phyloP scores from a whole-genome alignment of 2,329 filamentous ascomycete species.

The Hypoxylon sp. region DNA sequence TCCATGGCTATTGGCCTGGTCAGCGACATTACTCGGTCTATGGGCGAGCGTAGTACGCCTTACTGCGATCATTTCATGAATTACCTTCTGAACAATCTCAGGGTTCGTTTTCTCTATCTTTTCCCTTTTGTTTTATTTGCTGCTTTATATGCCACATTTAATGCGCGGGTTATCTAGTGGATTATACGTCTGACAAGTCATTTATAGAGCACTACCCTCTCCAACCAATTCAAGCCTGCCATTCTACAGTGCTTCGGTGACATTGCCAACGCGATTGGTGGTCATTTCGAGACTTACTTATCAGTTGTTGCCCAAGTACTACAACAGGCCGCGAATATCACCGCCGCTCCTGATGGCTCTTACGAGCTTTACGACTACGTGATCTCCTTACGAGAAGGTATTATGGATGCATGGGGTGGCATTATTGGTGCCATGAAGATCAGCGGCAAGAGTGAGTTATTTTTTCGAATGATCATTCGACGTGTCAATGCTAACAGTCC shows the following conservation, averaged over 20 bases:
- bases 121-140: conserved; percentile 7
- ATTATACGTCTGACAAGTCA: conserved; percentile 54
- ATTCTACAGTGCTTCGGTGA: conserved; percentile 99
- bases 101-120: conserved; percentile 67
- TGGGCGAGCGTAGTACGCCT: conserved; percentile 91
- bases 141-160: conserved; percentile 1
- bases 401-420: conserved; percentile 99
- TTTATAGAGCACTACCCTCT: conserved; percentile 80
- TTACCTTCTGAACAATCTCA: conserved; percentile 90
- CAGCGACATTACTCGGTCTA: conserved; percentile 93
- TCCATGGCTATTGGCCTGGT: conserved; percentile 98
- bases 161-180: conserved; percentile 17
- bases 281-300: conserved; percentile 93
- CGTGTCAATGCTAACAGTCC: conserved; percentile 49
- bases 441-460: conserved; percentile 77
- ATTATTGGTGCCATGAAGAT: conserved; percentile 95
- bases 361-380: conserved; percentile 99
- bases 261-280: conserved; percentile 93
- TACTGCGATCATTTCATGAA: conserved; percentile 99
- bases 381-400: conserved; percentile 92
- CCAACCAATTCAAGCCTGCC: conserved; percentile 97
- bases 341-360: conserved; percentile 81
- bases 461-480: not conserved
- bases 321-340: conserved; percentile 90
- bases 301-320: conserved; percentile 93